Conservation (phyloP, 176 grass and related monocot genomes). For the Phoenix dactylifera region DNA sequence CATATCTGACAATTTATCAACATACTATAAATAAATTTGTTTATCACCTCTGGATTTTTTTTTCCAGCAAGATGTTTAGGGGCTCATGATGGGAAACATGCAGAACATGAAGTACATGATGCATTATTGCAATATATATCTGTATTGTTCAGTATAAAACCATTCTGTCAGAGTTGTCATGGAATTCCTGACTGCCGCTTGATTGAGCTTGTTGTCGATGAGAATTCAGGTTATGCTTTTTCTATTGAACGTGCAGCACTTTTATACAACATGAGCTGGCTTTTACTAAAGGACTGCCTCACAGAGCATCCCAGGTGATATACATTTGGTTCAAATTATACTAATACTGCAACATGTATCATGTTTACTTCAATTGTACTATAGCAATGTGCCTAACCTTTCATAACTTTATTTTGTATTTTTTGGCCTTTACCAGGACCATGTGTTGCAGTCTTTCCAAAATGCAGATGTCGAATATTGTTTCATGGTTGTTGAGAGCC, state of each 20-base stretch:
- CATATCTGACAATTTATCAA: background rate
- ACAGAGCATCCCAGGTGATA: constrained; percentile 58
- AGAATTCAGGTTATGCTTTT: constrained; percentile 31
- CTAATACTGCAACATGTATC: too few relatives aligned
- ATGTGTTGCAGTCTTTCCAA: constrained; percentile 50
- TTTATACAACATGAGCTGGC: constrained; percentile 60
- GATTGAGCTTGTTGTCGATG: constrained; percentile 41
- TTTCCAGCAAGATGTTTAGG: constrained; percentile 48
- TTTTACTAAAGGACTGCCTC: constrained; percentile 44
- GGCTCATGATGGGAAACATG: constrained; percentile 30
- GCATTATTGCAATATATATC: constrained; percentile 61
- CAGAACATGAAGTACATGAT: constrained; percentile 55
- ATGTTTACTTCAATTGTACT: too few relatives aligned
- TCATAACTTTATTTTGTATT: constrained; percentile 13
- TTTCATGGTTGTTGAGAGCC: constrained; percentile 67
- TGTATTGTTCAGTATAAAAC: constrained; percentile 37
- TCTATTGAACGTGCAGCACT: constrained; percentile 59
- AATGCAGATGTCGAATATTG: constrained; percentile 36
- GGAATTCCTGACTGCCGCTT: constrained; percentile 29
- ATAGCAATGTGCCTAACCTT: too few relatives aligned
- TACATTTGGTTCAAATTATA: background rate
- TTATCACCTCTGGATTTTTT: constrained; percentile 8
- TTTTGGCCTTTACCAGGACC: constrained; percentile 34
- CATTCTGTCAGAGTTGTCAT: constrained; percentile 24
- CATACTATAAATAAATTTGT: too few relatives aligned